Evolutionary conservation across 441 rosid genomes (phyloP), one percentile per base, ranked within the genome.

Genomic region (Flueggea neowawraea): DNA sequence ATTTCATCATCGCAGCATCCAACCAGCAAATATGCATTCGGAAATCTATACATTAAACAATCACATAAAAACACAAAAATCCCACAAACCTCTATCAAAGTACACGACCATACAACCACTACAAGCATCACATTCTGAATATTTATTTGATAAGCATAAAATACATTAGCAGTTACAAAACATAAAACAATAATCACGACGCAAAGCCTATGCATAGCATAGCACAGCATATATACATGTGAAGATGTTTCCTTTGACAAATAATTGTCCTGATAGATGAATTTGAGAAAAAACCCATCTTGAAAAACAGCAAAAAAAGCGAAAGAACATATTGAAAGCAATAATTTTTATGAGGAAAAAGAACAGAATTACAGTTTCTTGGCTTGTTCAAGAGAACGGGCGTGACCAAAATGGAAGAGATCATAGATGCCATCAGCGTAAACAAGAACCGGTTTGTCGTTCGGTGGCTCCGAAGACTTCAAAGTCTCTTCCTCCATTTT

Each of bases 391-490:
- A 91, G 96, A 31, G 97, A 83, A 58, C 95, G 82, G 67, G 97
- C 96, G 69, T 87, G 97, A 57, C 97, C 97, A 43, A 82, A 91
- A 65, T 91, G 97, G 78, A 91, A 89, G 70, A 91, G 95, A 87
- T 91, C 97, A 77, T 91, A 91, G 86, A 91, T 91, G 73, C 97
- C 97, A 58, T 89, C 97, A 22, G 97, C 94, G 71, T 89, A 91
- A 50, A 89, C 91, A 3, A 96, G 82, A 54, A 87, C 76, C 5
- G 88, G 87, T 9, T 61, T 15, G 45, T 64, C 66, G 10, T 41
- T 39, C 0, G 64, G 62, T 10, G 62, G 66, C 28, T 67, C 72
- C 16, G 57, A 15, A 31, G 10, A 16, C 0, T 54, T 45, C n/a
- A 11, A 22, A 6, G 16, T 33, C 36, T 22, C 55, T 14, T 54